Percentiles rank a stretch among this genome's conserved stretches.
Evolutionary conservation across 768 basidiomycete species (phyloP).

Genomic region (Kwoniella europaea): DNA sequence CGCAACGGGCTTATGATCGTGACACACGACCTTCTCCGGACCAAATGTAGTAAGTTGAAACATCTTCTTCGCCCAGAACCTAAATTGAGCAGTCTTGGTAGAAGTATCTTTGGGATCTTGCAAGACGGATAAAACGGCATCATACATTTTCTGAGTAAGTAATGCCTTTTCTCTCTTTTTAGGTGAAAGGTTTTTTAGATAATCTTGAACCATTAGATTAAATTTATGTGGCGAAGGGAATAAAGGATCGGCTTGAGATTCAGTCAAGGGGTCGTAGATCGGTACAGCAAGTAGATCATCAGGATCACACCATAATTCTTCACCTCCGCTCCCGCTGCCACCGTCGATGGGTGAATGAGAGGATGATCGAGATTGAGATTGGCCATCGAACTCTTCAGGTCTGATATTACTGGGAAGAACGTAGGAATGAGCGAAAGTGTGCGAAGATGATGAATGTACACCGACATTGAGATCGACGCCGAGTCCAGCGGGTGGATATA

Average conservation of each 20-base stretch:
- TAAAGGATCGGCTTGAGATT: constrained; percentile 20
- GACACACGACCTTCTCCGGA: constrained; percentile 65
- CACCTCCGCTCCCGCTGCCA: background rate
- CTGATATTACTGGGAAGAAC: background rate
- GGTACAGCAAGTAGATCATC: constrained; percentile 25
- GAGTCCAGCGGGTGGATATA: constrained; percentile 2
- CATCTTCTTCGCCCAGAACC: constrained; percentile 84
- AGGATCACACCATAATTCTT: constrained; percentile 23
- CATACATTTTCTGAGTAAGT: constrained; percentile 72
- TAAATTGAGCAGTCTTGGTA: constrained; percentile 69
- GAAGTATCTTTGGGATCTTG: constrained; percentile 63
- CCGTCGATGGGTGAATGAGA: constrained; percentile 18
- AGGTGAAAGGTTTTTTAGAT: constrained; percentile 67
- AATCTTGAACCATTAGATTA: constrained; percentile 66
- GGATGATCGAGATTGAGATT: constrained; percentile 17
- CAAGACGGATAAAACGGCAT: constrained; percentile 73
- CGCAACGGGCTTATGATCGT: constrained; percentile 75
- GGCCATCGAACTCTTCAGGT: constrained; percentile 13
- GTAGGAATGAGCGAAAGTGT: background rate
- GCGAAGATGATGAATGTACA: background rate
- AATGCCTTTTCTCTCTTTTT: constrained; percentile 72
- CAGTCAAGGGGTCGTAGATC: constrained; percentile 15
- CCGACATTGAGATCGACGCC: too few relatives aligned
- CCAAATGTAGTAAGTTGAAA: constrained; percentile 60
- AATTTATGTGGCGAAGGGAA: constrained; percentile 71